Evolutionary conservation across 371 early-diverging fungal genomes (phyloP).

Genomic region (Mortierella polycephala): DNA sequence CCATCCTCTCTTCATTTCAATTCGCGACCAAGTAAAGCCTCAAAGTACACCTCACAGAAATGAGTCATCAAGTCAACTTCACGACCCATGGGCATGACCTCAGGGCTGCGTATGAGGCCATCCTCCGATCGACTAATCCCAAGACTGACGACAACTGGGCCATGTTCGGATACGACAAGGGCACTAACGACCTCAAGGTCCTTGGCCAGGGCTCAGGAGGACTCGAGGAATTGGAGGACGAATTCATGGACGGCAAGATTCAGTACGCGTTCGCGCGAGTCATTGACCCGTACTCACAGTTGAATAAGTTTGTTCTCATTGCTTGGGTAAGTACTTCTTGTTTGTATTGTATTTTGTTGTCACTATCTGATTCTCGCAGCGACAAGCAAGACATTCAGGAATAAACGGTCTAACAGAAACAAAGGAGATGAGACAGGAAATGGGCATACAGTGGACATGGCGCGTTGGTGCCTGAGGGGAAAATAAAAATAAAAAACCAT

Average conservation of each 20-base stretch:
- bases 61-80: slow-evolving; percentile 77
- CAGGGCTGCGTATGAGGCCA: slow-evolving; percentile 71
- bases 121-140: slow-evolving; percentile 60
- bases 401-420: neutral
- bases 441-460: too few relatives aligned
- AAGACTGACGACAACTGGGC: slow-evolving; percentile 75
- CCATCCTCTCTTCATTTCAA: too few relatives aligned
- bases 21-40: too few relatives aligned
- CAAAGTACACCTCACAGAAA: slow-evolving; percentile 11
- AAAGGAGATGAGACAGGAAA: too few relatives aligned
- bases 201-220: slow-evolving; percentile 79
- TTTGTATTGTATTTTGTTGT: slow-evolving; percentile 5
- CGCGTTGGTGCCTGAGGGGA: too few relatives aligned
- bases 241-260: slow-evolving; percentile 89
- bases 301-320: slow-evolving; percentile 91
- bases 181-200: slow-evolving; percentile 84
- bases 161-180: slow-evolving; percentile 86
- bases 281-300: slow-evolving; percentile 85
- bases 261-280: slow-evolving; percentile 91
- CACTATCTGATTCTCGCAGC: neutral
- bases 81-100: slow-evolving; percentile 69
- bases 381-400: neutral
- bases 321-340: slow-evolving; percentile 74
- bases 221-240: slow-evolving; percentile 89
- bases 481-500: too few relatives aligned